Percentiles rank a stretch among this genome's conserved stretches.
Conservation (phyloP, 2,329 filamentous ascomycete species). For the Fusarium denticulatum region DNA sequence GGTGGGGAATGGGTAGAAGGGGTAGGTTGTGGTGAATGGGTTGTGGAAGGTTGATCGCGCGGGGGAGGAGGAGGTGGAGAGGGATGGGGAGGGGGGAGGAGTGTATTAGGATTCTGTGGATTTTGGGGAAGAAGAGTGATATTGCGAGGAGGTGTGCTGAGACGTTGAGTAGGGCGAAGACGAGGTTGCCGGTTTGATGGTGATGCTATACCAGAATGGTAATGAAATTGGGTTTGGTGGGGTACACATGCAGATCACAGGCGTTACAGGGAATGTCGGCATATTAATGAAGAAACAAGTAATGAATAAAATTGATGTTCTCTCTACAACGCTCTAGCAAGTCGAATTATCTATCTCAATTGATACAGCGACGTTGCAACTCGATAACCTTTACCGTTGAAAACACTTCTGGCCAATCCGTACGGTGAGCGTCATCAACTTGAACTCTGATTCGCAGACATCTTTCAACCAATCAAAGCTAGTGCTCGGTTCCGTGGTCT, state of each 20-base stretch:
- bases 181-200: neutral
- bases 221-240: neutral
- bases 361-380: no score
- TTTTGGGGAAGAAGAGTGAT: constrained; percentile 64
- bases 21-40: constrained; percentile 38
- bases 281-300: neutral
- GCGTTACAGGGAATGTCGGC: neutral
- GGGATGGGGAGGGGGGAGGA: constrained; percentile 53
- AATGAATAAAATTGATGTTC: neutral
- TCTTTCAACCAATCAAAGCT: neutral
- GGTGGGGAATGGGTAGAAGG: no score
- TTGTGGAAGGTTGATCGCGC: constrained; percentile 34
- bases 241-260: neutral
- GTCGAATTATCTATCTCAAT: neutral
- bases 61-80: constrained; percentile 39
- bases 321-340: no score
- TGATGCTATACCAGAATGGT: neutral
- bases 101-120: constrained; percentile 63
- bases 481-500: neutral
- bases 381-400: neutral
- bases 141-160: constrained; percentile 46
- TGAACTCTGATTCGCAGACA: accelerated
- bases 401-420: neutral
- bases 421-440: accelerated
- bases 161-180: constrained; percentile 13